Conservation (phyloP, 164 flowering plant species). For the Piper longum region DNA sequence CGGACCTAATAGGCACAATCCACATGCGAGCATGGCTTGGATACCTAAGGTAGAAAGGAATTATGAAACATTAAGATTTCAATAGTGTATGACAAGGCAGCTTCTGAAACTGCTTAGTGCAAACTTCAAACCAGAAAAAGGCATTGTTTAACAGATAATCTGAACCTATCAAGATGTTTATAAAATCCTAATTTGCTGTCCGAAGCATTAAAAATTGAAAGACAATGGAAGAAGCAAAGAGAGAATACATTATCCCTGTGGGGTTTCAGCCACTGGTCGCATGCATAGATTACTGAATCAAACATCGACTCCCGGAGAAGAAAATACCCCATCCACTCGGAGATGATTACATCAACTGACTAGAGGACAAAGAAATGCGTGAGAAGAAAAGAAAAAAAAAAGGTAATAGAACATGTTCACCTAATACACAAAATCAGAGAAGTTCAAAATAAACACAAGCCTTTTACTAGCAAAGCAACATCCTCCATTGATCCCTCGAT, state of each 20-base stretch:
- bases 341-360: conserved; percentile 90
- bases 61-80: not conserved
- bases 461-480: conserved; percentile 76
- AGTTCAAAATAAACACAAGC: conserved; percentile 12
- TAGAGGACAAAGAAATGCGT: conserved; percentile 6
- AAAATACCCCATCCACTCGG: conserved; percentile 99
- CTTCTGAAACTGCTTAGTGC: not conserved
- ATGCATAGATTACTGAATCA: conserved; percentile 93
- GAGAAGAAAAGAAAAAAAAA: not conserved
- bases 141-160: no score
- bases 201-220: no score
- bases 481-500: conserved; percentile 93
- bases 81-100: not conserved
- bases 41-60: conserved; percentile 36
- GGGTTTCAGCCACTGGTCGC: conserved; percentile 95
- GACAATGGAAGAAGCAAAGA: not conserved
- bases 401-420: not conserved
- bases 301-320: conserved; percentile 97
- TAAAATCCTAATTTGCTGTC: no score
- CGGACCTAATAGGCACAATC: conserved; percentile 85
- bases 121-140: no score
- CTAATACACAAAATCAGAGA: not conserved
- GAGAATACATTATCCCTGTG: conserved; percentile 70
- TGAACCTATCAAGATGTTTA: no score
- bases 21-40: conserved; percentile 99